Evolutionary conservation across 2,329 filamentous ascomycete species (phyloP), one percentile per base, ranked within the genome.

Genomic region (Arthrobotrys sinensis): DNA sequence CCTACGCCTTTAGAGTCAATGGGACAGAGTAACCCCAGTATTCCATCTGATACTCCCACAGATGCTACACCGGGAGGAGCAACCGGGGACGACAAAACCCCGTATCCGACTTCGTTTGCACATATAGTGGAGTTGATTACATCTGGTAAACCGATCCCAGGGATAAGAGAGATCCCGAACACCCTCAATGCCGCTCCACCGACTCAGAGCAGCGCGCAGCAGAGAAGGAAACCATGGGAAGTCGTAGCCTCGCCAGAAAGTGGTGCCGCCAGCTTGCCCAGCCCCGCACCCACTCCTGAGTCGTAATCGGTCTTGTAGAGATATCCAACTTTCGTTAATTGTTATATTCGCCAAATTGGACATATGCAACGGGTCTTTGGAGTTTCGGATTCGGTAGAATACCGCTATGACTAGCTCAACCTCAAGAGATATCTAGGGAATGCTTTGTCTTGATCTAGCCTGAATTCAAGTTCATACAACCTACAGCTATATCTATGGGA

Each of bases 51-150:
- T 43, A 68, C 68, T 14, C 57, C 76, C 8, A 69, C 63, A 2
- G 45, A 40, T 11, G 52, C 32, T 10, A 53, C 45, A 24, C n/a
- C 55, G 10, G 21, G 24, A 8, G 50, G 7, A 10, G 28, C 52
- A 48, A 21, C 16, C 16, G 43, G 38, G 4, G 69, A 68, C 45
- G 85, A 85, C 43, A 87, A 89, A 53, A 91, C 93, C 43, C 88
- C 89, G 0, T 97, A 97, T 82, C 94, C 94, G 2, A 91, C 90
- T 60, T 91, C 90, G 0, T 97, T 97, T 84, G 91, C 92, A 6
- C 90, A 95, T 80, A 93, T 97, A 79, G 91, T 97, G 69, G 91
- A 93, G 82, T 88, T 97, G 68, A 92, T 97, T 67, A 92, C 93
- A 24, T 91, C 90, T 32, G 93, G 93, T 66, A 90, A 93, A 81